phyloP scores from a whole-genome alignment of 2,329 filamentous ascomycete genomes.

The Aspergillus sp. region DNA sequence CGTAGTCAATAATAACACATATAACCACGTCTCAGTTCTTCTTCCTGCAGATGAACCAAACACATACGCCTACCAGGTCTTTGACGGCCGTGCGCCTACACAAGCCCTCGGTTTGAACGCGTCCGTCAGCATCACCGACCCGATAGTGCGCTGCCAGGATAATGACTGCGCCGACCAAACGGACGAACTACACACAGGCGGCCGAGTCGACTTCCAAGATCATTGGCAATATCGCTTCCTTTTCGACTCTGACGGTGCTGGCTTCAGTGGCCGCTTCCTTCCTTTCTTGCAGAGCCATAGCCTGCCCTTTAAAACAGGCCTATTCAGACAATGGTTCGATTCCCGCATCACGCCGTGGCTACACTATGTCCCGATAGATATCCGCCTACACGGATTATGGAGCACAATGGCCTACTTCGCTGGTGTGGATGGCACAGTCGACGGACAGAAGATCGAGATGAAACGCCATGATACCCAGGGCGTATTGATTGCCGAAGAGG shows the following conservation, averaged over 20 bases:
- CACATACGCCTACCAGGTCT: constrained; percentile 57
- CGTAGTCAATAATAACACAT: constrained; percentile 60
- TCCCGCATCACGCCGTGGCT: constrained; percentile 72
- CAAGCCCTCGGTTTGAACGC: constrained; percentile 55
- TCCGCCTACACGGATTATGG: constrained; percentile 71
- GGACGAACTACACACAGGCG: constrained; percentile 51
- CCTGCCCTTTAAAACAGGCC: constrained; percentile 67
- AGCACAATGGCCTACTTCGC: constrained; percentile 73
- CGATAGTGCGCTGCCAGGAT: constrained; percentile 54
- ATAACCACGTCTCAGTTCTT: constrained; percentile 53
- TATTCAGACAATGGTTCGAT: constrained; percentile 80
- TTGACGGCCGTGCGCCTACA: constrained; percentile 38
- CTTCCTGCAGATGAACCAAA: constrained; percentile 47
- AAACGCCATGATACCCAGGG: constrained; percentile 54
- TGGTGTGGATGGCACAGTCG: constrained; percentile 44
- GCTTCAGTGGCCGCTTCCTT: constrained; percentile 66
- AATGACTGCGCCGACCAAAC: constrained; percentile 55
- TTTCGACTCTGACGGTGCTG: constrained; percentile 68
- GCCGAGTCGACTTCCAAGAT: constrained; percentile 52
- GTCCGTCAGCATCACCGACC: constrained; percentile 61
- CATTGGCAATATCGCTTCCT: constrained; percentile 69
- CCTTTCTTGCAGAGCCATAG: constrained; percentile 65
- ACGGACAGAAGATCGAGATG: constrained; percentile 2
- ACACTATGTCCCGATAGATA: constrained; percentile 77
- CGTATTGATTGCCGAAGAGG: constrained; percentile 65